A percentile compares a stretch with the other conserved stretches of the same genome.
These are phyloP conservation scores for Ceratobasidium sp. DNA, from an alignment of 1,284 basidiomycete species.

Conservation along the genomic window DNA sequence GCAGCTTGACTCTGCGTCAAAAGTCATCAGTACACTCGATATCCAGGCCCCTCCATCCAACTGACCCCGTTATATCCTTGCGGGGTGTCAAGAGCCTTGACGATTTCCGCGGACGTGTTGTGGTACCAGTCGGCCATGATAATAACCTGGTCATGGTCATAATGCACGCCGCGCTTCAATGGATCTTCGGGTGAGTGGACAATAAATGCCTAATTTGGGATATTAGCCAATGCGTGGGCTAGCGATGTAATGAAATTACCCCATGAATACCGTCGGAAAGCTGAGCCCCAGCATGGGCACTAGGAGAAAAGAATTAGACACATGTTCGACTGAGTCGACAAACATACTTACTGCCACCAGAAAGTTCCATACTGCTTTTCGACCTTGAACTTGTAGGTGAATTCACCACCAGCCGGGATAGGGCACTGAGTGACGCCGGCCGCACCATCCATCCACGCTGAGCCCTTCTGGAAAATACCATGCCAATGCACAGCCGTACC, in stretches of 20 bases:
- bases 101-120: conserved; percentile 40
- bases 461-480: conserved; percentile 52
- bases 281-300: conserved; percentile 43
- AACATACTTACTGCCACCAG: conserved; percentile 33
- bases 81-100: conserved; percentile 13
- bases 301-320: conserved; percentile 4
- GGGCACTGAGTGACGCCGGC: conserved; percentile 59
- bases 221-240: conserved; percentile 31
- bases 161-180: conserved; percentile 46
- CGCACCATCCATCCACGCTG: conserved; percentile 57
- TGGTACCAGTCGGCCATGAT: conserved; percentile 45
- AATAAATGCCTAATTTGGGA: conserved; percentile 42
- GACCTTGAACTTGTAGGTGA: conserved; percentile 56
- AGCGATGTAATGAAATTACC: conserved; percentile 38
- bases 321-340: conserved; percentile 45
- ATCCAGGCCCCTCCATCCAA: background rate
- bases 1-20: conserved; percentile 42
- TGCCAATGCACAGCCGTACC: conserved; percentile 56
- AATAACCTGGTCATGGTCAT: conserved; percentile 42
- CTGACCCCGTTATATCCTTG: conserved; percentile 27
- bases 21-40: conserved; percentile 31
- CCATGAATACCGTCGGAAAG: conserved; percentile 48
- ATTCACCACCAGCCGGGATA: conserved; percentile 55
- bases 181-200: conserved; percentile 47
- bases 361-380: conserved; percentile 44